These are phyloP conservation scores for Sclerotinia trifoliorum DNA, from an alignment of 2,329 filamentous ascomycete genomes.

Conservation along the genomic window DNA sequence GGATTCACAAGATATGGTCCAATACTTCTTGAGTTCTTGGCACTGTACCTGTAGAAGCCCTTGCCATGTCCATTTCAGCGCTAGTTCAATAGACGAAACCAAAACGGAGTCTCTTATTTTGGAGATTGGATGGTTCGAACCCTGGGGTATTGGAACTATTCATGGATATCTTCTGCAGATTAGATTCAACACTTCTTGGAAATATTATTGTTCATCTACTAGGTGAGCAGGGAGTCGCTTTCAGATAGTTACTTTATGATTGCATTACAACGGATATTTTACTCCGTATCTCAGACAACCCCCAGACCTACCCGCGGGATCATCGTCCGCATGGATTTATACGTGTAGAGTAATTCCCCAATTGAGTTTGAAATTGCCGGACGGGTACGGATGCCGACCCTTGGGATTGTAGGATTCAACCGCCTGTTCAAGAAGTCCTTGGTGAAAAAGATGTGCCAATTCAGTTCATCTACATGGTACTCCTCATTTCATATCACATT, in stretches of 20 bases:
- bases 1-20: neutral
- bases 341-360: no score
- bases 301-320: no score
- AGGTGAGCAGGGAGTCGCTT: neutral
- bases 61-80: neutral
- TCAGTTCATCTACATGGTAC: neutral
- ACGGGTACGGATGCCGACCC: no score
- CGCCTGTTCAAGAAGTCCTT: no score
- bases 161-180: neutral
- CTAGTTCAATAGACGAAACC: neutral
- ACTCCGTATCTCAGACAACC: no score
- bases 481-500: neutral
- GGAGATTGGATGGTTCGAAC: neutral
- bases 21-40: no score
- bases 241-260: no score
- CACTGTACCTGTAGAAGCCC: neutral
- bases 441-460: no score
- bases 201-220: neutral
- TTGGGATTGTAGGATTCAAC: no score
- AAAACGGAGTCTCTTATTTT: neutral
- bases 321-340: no score
- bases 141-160: neutral
- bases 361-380: no score
- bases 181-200: neutral
- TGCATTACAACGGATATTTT: no score